These are phyloP conservation scores for Cudoniella acicularis DNA, from an alignment of 495 filamentous ascomycete genomes.

Conservation along the genomic window DNA sequence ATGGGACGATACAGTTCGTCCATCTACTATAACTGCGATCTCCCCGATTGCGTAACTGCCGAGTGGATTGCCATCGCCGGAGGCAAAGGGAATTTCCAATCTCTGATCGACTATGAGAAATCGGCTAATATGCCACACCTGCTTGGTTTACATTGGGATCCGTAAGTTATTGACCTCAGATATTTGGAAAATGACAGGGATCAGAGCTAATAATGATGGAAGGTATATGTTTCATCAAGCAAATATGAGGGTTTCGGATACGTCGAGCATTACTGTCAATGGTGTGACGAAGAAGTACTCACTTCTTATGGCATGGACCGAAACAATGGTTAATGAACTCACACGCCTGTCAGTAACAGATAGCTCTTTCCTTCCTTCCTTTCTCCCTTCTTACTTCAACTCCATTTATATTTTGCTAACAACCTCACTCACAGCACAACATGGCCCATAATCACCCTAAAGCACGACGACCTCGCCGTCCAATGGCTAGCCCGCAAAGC, in stretches of 20 bases:
- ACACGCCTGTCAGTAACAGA: too few species aligned
- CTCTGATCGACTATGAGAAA: conserved; percentile 47
- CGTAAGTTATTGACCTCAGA: too few species aligned
- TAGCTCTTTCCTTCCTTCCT: too few species aligned
- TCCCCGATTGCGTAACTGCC: conserved; percentile 47
- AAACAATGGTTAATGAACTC: conserved; percentile 51
- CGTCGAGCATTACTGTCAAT: conserved; percentile 52
- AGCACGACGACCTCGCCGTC: conserved; percentile 46
- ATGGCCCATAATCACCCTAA: conserved; percentile 55
- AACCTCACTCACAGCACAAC: too few species aligned
- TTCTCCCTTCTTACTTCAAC: too few species aligned
- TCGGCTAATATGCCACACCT: conserved; percentile 51
- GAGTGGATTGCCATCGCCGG: conserved; percentile 61
- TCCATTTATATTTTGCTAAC: too few species aligned
- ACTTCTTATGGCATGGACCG: conserved; percentile 58
- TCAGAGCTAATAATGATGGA: too few species aligned
- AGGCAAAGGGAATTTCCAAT: conserved; percentile 43
- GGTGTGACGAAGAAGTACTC: conserved; percentile 44
- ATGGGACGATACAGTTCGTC: conserved; percentile 60
- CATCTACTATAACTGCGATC: conserved; percentile 64
- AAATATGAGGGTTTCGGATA: too few species aligned
- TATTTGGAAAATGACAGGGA: too few species aligned
- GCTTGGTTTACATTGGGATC: conserved; percentile 49
- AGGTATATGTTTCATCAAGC: conserved; percentile 58
- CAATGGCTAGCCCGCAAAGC: conserved; percentile 47